phyloP scores from a whole-genome alignment of 176 grass and related monocot species.

The Tillandsia leiboldiana region DNA sequence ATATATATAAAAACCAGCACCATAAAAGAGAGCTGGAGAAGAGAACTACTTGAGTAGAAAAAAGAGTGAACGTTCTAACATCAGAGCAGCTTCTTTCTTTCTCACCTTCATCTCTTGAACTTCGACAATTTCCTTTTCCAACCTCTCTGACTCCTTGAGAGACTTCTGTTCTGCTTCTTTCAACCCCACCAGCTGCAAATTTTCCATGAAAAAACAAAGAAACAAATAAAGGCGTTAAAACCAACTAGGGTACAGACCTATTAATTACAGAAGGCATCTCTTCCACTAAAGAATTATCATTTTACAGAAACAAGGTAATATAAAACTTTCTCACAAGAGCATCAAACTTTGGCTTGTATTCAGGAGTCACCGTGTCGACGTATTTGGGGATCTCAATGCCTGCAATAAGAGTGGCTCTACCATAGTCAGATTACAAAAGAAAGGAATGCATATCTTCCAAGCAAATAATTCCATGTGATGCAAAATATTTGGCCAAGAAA shows the following conservation, averaged over 20 bases:
- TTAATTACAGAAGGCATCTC: too few relatives aligned
- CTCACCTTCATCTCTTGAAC: constrained; percentile 68
- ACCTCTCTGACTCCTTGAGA: constrained; percentile 52
- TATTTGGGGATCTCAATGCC: constrained; percentile 89
- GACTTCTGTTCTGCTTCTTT: constrained; percentile 67
- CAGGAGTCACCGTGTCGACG: constrained; percentile 74
- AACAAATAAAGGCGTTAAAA: neutral
- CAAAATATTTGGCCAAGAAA: neutral
- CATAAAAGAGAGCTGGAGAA: neutral
- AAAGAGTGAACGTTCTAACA: neutral
- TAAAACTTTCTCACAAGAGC: constrained; percentile 42
- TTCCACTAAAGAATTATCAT: neutral
- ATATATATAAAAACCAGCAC: constrained; percentile 1
- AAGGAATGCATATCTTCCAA: neutral
- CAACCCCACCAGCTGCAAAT: constrained; percentile 46
- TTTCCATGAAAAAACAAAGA: neutral
- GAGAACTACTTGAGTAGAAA: neutral
- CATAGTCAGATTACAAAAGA: neutral
- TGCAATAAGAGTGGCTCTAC: constrained; percentile 23
- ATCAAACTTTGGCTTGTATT: constrained; percentile 88
- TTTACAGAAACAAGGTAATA: neutral
- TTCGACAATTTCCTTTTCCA: constrained; percentile 84
- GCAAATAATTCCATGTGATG: neutral
- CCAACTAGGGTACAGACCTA: neutral
- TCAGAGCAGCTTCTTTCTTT: neutral